Percentiles rank a stretch among this genome's conserved stretches.
Evolutionary conservation across 441 rosid genomes (phyloP).

Genomic region (Bocquillonia castaneifolia): DNA sequence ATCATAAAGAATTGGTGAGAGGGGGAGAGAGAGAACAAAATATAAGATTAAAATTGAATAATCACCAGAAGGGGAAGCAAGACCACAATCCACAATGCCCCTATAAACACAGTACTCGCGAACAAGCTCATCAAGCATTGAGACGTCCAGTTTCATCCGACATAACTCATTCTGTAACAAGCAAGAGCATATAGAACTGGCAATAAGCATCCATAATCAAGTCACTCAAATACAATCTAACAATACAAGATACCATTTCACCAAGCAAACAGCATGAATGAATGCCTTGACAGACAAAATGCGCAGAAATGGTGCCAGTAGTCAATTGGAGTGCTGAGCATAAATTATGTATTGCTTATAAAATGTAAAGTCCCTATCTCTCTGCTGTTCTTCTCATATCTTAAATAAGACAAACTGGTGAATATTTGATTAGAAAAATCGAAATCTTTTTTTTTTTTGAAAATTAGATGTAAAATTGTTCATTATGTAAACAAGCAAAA

Average conservation of each 20-base stretch:
- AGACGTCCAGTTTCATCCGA: constrained; percentile 68
- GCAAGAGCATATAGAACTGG: constrained; percentile 15
- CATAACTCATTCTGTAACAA: constrained; percentile 84
- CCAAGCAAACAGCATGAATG: not conserved
- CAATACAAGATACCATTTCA: not conserved
- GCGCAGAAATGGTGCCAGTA: not conserved
- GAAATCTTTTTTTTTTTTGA: not conserved
- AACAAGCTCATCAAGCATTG: constrained; percentile 74
- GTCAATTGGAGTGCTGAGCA: not conserved
- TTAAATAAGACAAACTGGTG: not conserved
- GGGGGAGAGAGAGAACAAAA: not conserved
- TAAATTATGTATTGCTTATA: not conserved
- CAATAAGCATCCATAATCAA: constrained; percentile 13
- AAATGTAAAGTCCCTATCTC: too few relatives aligned
- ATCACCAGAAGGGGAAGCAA: constrained; percentile 40
- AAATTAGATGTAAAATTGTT: not conserved
- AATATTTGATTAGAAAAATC: not conserved
- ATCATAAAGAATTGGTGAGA: constrained; percentile 6
- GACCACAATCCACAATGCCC: constrained; percentile 72
- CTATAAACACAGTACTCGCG: constrained; percentile 86
- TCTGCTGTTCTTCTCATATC: not conserved
- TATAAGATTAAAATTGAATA: constrained; percentile 9
- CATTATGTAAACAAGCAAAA: too few relatives aligned
- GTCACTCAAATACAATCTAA: not conserved
- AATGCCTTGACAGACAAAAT: not conserved